phyloP scores from a whole-genome alignment of 805 yeast genomes.

The Candida stauntonica region DNA sequence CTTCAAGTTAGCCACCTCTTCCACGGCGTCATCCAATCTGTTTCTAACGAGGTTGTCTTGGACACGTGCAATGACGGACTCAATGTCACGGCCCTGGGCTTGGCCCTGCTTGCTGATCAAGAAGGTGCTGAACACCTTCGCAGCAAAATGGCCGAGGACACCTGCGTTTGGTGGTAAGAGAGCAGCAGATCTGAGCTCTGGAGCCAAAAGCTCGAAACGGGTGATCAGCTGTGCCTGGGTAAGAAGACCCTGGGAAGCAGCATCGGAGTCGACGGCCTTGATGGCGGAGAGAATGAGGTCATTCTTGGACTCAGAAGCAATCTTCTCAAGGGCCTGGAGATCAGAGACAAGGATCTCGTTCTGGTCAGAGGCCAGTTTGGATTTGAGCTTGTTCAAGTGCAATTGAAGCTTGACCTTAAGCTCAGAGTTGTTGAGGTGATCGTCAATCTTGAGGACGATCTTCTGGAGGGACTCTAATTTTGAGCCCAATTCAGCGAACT shows the following conservation, averaged over 20 bases:
- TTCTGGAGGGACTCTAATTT: slow-evolving; percentile 54
- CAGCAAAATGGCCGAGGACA: slow-evolving; percentile 83
- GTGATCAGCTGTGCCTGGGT: slow-evolving; percentile 27
- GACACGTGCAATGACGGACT: slow-evolving; percentile 83
- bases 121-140: slow-evolving; percentile 69
- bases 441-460: slow-evolving; percentile 40
- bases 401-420: slow-evolving; percentile 38
- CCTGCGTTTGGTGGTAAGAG: slow-evolving; percentile 95
- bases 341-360: slow-evolving; percentile 31
- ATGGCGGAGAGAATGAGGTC: slow-evolving; percentile 48
- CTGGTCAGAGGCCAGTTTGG: slow-evolving; percentile 36
- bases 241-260: slow-evolving; percentile 52
- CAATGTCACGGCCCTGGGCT: slow-evolving; percentile 80
- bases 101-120: slow-evolving; percentile 75
- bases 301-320: slow-evolving; percentile 38
- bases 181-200: slow-evolving; percentile 85
- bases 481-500: slow-evolving; percentile 54
- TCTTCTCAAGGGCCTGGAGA: slow-evolving; percentile 20
- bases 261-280: slow-evolving; percentile 41
- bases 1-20: slow-evolving; percentile 81
- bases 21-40: slow-evolving; percentile 82
- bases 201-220: slow-evolving; percentile 57
- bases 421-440: slow-evolving; percentile 35
- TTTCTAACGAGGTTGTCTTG: slow-evolving; percentile 69
- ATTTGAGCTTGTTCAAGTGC: slow-evolving; percentile 39